phyloP scores from a whole-genome alignment of 2,329 filamentous ascomycete genomes.

The Aureobasidium sp. region DNA sequence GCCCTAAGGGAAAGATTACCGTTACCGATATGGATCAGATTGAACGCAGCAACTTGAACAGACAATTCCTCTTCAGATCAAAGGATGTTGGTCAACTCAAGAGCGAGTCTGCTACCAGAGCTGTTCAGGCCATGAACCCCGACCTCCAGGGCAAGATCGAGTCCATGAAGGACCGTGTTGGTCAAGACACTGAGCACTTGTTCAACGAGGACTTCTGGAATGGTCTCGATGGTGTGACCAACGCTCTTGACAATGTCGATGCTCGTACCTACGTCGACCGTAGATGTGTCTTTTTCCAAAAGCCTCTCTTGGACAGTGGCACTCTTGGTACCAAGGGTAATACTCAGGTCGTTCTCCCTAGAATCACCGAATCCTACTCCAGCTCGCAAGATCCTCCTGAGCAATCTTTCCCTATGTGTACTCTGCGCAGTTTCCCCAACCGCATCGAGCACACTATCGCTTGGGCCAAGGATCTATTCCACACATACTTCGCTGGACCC shows the following conservation, averaged over 20 bases:
- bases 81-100: constrained; percentile 94
- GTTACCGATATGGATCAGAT: constrained; percentile 99
- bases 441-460: constrained; percentile 98
- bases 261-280: constrained; percentile 93
- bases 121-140: constrained; percentile 93
- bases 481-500: constrained; percentile 86
- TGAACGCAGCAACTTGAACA: constrained; percentile 96
- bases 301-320: constrained; percentile 90
- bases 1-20: constrained; percentile 78
- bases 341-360: constrained; percentile 87
- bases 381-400: constrained; percentile 95
- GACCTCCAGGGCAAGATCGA: constrained; percentile 81
- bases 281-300: constrained; percentile 96
- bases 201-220: constrained; percentile 95
- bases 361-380: constrained; percentile 92
- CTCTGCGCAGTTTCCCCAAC: constrained; percentile 93
- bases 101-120: constrained; percentile 84
- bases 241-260: constrained; percentile 95
- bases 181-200: constrained; percentile 81
- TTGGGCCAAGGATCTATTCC: constrained; percentile 94
- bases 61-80: constrained; percentile 89
- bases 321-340: constrained; percentile 99
- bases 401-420: constrained; percentile 99
- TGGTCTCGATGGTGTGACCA: constrained; percentile 81
- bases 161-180: constrained; percentile 80